A percentile compares a stretch with the other conserved stretches of the same genome.
phyloP scores from a whole-genome alignment of 495 filamentous ascomycete species.

The Annulohypoxylon stygium region DNA sequence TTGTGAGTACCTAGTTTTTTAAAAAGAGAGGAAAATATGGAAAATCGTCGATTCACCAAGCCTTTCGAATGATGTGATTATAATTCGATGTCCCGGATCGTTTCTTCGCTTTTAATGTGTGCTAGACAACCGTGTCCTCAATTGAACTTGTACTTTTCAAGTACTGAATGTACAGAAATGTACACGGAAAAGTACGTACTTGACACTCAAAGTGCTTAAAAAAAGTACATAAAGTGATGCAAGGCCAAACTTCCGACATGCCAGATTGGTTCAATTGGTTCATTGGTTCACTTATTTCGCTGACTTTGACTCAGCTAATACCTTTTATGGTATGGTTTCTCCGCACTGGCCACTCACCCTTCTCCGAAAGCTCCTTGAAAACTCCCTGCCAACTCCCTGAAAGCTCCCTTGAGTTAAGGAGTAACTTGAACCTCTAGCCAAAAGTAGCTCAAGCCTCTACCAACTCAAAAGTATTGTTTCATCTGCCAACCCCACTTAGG shows the following conservation, averaged over 20 bases:
- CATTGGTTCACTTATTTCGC: constrained; percentile 23
- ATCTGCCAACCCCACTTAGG: constrained; percentile 19
- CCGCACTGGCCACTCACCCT: constrained; percentile 27
- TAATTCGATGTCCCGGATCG: constrained; percentile 12
- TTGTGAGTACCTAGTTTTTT: background rate
- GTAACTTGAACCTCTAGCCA: constrained; percentile 1
- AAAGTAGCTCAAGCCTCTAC: background rate
- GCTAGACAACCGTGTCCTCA: constrained; percentile 56
- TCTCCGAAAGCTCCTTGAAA: background rate
- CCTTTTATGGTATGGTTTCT: constrained; percentile 29
- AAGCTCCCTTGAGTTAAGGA: constrained; percentile 14
- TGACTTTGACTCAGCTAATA: constrained; percentile 37
- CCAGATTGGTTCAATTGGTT: constrained; percentile 46
- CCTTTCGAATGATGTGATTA: constrained; percentile 10
- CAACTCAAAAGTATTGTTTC: constrained; percentile 16
- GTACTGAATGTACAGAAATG: background rate
- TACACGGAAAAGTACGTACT: background rate
- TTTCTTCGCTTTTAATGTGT: constrained; percentile 39
- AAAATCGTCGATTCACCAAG: background rate
- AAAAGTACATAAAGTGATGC: constrained; percentile 41
- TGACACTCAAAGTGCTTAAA: background rate
- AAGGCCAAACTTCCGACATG: constrained; percentile 47
- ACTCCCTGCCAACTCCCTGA: background rate
- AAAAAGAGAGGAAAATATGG: constrained; percentile 1
- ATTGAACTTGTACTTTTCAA: constrained; percentile 34